These are phyloP conservation scores for Exidia glandulosa DNA, from an alignment of 768 basidiomycete genomes.

Conservation along the genomic window DNA sequence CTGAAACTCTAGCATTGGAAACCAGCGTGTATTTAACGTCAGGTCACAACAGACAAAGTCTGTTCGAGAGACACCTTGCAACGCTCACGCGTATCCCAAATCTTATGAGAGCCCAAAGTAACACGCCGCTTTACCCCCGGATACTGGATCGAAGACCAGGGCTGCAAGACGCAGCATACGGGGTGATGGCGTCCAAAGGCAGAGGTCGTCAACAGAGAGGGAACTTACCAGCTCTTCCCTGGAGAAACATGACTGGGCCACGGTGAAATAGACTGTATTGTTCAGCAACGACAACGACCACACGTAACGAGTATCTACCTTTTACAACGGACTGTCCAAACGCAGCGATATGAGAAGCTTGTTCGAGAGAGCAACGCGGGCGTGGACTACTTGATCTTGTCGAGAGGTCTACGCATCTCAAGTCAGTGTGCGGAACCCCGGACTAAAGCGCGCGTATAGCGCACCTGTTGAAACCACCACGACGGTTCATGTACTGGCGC, in stretches of 20 bases:
- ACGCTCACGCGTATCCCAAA: too few relatives aligned
- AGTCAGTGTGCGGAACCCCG: background rate
- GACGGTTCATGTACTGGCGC: constrained; percentile 98
- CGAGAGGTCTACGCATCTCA: background rate
- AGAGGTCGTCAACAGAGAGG: too few relatives aligned
- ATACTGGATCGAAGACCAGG: too few relatives aligned
- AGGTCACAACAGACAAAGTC: background rate
- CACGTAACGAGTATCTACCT: background rate
- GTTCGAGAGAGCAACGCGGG: background rate
- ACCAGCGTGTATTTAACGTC: too few relatives aligned
- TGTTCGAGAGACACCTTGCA: too few relatives aligned
- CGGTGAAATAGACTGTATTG: background rate
- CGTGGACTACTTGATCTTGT: background rate
- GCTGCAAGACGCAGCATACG: too few relatives aligned
- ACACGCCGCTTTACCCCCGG: too few relatives aligned
- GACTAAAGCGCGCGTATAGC: constrained; percentile 2
- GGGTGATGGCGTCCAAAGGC: too few relatives aligned
- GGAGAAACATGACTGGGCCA: too few relatives aligned
- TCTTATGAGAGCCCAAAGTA: too few relatives aligned
- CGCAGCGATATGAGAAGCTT: background rate
- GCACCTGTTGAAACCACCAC: constrained; percentile 78
- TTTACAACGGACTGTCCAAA: background rate
- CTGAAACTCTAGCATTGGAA: too few relatives aligned
- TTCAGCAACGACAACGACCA: background rate
- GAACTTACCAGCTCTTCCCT: too few relatives aligned